These are phyloP conservation scores for Thoreauomyces humboldtii DNA, from an alignment of 192 early-diverging fungal species.

Conservation along the genomic window DNA sequence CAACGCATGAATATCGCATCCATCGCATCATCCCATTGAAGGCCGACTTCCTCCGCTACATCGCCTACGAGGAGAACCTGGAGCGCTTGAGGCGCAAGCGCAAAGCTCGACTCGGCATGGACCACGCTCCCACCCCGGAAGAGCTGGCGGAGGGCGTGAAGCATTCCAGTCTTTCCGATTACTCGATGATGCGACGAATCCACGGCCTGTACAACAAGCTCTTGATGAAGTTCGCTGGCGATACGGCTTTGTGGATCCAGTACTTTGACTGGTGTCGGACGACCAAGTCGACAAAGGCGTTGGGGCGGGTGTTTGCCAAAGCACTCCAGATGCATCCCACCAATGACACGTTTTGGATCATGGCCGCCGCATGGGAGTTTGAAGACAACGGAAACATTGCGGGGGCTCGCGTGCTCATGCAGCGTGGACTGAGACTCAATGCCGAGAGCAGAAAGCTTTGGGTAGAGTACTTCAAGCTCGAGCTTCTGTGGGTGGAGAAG, in stretches of 20 bases:
- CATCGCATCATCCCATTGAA: conserved; percentile 71
- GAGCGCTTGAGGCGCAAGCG: conserved; percentile 79
- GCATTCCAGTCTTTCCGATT: conserved; percentile 63
- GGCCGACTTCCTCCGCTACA: conserved; percentile 85
- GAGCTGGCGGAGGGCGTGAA: conserved; percentile 16
- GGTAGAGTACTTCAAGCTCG: conserved; percentile 92
- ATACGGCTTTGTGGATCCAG: conserved; percentile 83
- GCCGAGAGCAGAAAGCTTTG: conserved; percentile 69
- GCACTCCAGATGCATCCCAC: conserved; percentile 86
- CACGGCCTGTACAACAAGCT: conserved; percentile 77
- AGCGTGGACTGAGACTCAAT: conserved; percentile 83
- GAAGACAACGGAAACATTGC: conserved; percentile 77
- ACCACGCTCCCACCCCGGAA: conserved; percentile 37
- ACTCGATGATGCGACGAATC: conserved; percentile 71
- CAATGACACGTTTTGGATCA: conserved; percentile 82
- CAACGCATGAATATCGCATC: conserved; percentile 84
- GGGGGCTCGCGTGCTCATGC: conserved; percentile 79
- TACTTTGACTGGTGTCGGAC: conserved; percentile 82
- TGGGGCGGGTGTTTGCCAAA: conserved; percentile 74
- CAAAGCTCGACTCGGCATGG: conserved; percentile 58
- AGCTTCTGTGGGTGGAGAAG: conserved; percentile 84
- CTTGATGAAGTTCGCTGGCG: conserved; percentile 74
- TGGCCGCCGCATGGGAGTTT: conserved; percentile 88
- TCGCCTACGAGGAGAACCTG: conserved; percentile 93
- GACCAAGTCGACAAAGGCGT: conserved; percentile 49